Evolutionary conservation across 305 asterid species (phyloP).

Genomic region (Rubia tinctorum): DNA sequence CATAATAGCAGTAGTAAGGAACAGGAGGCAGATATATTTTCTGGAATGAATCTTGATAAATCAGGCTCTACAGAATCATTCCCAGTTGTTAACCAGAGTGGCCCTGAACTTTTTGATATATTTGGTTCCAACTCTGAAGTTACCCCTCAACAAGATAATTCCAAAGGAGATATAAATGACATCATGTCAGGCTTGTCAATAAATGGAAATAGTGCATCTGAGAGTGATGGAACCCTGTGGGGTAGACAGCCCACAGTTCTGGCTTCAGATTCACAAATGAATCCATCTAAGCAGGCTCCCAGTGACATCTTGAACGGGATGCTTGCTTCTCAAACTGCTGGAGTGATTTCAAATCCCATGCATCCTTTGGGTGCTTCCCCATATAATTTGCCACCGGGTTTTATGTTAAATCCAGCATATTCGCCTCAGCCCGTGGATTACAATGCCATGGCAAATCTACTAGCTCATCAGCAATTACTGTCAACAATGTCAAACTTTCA

Average conservation of each 20-base stretch:
- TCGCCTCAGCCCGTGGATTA: constrained; percentile 61
- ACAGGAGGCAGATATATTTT: constrained; percentile 54
- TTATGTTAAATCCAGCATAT: constrained; percentile 63
- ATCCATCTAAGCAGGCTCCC: constrained; percentile 34
- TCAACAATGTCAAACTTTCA: constrained; percentile 86
- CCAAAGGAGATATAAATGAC: constrained; percentile 44
- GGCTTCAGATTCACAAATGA: constrained; percentile 31
- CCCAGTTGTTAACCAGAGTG: constrained; percentile 36
- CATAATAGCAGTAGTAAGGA: constrained; percentile 48
- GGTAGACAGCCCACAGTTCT: constrained; percentile 27
- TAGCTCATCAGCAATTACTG: constrained; percentile 83
- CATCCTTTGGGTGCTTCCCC: constrained; percentile 63
- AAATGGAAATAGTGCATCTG: constrained; percentile 41
- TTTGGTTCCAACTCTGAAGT: constrained; percentile 48
- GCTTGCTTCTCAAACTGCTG: constrained; percentile 52
- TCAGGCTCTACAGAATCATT: constrained; percentile 34
- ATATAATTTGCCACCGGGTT: constrained; percentile 60
- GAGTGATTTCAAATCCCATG: constrained; percentile 45
- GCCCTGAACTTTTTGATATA: constrained; percentile 58
- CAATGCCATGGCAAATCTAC: constrained; percentile 55
- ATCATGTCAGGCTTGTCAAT: constrained; percentile 59
- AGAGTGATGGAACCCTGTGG: constrained; percentile 32
- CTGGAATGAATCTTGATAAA: constrained; percentile 53
- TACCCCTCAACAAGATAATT: constrained; percentile 32
- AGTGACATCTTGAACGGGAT: constrained; percentile 43